A percentile compares a stretch with the other conserved stretches of the same genome.
phyloP scores from a whole-genome alignment of 73 alveolate species.

The Paramecium biaurelia region DNA sequence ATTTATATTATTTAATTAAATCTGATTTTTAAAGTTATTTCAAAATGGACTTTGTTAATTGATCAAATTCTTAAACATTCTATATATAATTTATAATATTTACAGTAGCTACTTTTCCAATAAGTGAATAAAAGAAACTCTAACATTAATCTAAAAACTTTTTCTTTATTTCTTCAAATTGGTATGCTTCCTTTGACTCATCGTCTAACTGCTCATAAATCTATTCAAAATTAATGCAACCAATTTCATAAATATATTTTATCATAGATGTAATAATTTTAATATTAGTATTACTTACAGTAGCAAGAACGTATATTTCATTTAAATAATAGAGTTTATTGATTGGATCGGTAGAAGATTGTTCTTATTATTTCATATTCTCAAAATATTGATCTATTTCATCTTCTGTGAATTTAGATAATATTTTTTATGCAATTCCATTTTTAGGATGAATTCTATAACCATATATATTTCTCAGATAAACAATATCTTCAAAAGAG shows the following conservation, averaged over 20 bases:
- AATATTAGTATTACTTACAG: background rate
- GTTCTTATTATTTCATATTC: background rate
- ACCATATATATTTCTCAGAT: slow-evolving; percentile 27
- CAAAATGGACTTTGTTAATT: background rate
- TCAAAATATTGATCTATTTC: background rate
- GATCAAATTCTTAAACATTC: background rate
- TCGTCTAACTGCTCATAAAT: background rate
- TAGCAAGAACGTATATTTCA: slow-evolving; percentile 31
- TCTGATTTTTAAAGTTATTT: background rate
- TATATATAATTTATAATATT: background rate
- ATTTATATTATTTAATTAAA: background rate
- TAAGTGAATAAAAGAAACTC: slow-evolving; percentile 1
- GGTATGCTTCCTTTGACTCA: background rate
- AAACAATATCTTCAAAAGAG: background rate
- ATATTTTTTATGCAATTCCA: background rate
- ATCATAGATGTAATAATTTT: background rate
- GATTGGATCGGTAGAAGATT: background rate
- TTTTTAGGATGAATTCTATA: slow-evolving; percentile 22
- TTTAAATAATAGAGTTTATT: slow-evolving; percentile 30
- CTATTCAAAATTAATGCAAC: background rate
- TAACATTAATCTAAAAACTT: slow-evolving; percentile 9
- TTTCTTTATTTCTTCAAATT: slow-evolving; percentile 1
- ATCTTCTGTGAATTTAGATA: background rate
- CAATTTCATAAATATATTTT: background rate
- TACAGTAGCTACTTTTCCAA: slow-evolving; percentile 1